Percentiles rank a stretch among this genome's conserved stretches.
phyloP scores from a whole-genome alignment of 805 yeast genomes.

The Metschnikowia sp. region DNA sequence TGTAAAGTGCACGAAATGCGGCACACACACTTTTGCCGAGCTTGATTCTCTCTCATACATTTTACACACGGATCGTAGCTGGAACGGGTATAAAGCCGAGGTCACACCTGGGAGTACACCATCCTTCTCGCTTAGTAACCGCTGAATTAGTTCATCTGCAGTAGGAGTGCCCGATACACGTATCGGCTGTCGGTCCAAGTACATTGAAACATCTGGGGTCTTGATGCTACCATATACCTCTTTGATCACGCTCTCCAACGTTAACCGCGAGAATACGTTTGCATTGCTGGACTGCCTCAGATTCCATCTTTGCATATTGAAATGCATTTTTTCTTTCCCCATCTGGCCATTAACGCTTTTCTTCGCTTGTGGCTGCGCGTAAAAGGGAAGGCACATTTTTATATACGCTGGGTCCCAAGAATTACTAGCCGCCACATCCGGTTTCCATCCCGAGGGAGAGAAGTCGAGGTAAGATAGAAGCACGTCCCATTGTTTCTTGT shows the following conservation, averaged over 20 bases:
- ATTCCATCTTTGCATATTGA: conserved; percentile 5
- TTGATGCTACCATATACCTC: conserved; percentile 10
- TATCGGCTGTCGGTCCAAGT: background rate
- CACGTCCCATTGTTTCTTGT: conserved; percentile 28
- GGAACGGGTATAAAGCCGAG: conserved; percentile 54
- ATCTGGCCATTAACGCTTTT: conserved; percentile 6
- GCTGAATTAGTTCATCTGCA: conserved; percentile 10
- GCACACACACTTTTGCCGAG: conserved; percentile 30
- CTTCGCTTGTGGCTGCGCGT: background rate
- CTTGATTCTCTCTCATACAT: conserved; percentile 54
- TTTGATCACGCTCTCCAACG: conserved; percentile 19
- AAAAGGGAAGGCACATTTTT: conserved; percentile 1
- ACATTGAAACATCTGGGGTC: conserved; percentile 9
- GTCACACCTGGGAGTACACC: conserved; percentile 38
- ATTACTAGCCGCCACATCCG: background rate
- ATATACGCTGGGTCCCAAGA: background rate
- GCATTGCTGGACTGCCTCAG: conserved; percentile 1
- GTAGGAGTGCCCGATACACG: conserved; percentile 13
- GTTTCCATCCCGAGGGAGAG: conserved; percentile 34
- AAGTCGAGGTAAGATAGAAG: conserved; percentile 45
- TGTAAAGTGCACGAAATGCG: conserved; percentile 28
- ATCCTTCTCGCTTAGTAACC: conserved; percentile 2
- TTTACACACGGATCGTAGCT: conserved; percentile 54
- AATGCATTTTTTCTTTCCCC: background rate
- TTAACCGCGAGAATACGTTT: conserved; percentile 4